A percentile compares a stretch with the other conserved stretches of the same genome.
Evolutionary conservation across 345 rosid genomes (phyloP).

Genomic region (Acer campestre): DNA sequence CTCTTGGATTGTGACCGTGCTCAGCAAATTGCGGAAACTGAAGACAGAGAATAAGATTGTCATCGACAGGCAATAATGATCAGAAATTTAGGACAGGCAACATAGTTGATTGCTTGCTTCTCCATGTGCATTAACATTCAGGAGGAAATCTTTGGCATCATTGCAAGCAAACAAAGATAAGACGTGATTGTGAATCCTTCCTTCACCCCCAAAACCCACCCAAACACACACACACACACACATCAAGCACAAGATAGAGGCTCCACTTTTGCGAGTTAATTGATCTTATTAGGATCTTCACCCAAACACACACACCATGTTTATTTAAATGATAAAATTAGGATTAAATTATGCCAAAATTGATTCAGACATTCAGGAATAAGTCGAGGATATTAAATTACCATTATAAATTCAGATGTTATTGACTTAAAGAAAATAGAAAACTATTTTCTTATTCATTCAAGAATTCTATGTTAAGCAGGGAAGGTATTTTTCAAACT

Average conservation of each 20-base stretch:
- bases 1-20: constrained; percentile 83
- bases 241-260: constrained; percentile 1
- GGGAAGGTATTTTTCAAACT: background rate
- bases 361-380: background rate
- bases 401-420: background rate
- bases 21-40: constrained; percentile 64
- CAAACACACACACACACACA: background rate
- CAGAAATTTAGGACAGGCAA: constrained; percentile 8
- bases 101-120: background rate
- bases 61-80: constrained; percentile 12
- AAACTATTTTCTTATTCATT: background rate
- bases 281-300: background rate
- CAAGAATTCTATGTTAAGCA: constrained; percentile 4
- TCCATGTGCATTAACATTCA: background rate
- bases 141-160: background rate
- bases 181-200: background rate
- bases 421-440: background rate
- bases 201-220: background rate
- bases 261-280: background rate
- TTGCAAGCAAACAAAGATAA: background rate
- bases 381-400: background rate
- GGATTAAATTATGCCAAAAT: background rate
- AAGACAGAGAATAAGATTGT: constrained; percentile 22
- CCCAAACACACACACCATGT: too few relatives aligned
- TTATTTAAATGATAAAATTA: constrained; percentile 1